Evolutionary conservation across 176 grass and related monocot species (phyloP), one percentile per base, ranked within the genome.

Genomic region (Chloris gayana): DNA sequence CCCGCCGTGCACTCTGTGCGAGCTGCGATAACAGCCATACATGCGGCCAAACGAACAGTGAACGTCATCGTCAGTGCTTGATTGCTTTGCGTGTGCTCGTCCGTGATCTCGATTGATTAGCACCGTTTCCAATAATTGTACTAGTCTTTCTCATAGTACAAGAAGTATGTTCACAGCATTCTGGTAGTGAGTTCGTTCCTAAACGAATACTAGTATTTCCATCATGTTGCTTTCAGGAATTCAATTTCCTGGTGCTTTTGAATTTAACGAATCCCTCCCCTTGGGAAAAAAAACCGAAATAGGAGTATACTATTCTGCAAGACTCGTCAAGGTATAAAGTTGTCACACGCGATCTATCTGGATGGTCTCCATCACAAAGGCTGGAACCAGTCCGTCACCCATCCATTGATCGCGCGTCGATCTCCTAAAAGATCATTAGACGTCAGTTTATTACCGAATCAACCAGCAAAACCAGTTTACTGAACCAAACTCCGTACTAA

Each of bases 361-460:
- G 61, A 62, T 41, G 63, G 81, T 69, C 62, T 34, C 30, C 24
- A 21, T 80, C 86, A 15, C 49, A 0, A 18, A 21, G 49, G 56
- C 37, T 46, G 29, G 17, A n/a, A 22, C 10, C 6, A 14, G 25
- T 22, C 24, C 9, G 25, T 45, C 4, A 11, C 17, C 8, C 9
- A 11, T 4, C 39, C 49, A 31, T 12, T 65, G 22, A 78, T 30
- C 74, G n/a, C 67, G 6, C 68, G 22, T 9, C 67, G 0, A 1
- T 3, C 21, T 31, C 17, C 24, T 2, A 18, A 41, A 5, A 3
- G 5, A 35, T 54, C 25, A 35, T 0, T 64, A 29, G 22, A 29
- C 15, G 9, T 14, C 61, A 29, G n/a, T 17, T 69, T 27, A 49
- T 7, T 76, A 70, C 35, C 54, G 13, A 4, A 46, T 57, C 45